phyloP scores from a whole-genome alignment of 495 filamentous ascomycete species.

The Hypoxylon lienhwacheense region DNA sequence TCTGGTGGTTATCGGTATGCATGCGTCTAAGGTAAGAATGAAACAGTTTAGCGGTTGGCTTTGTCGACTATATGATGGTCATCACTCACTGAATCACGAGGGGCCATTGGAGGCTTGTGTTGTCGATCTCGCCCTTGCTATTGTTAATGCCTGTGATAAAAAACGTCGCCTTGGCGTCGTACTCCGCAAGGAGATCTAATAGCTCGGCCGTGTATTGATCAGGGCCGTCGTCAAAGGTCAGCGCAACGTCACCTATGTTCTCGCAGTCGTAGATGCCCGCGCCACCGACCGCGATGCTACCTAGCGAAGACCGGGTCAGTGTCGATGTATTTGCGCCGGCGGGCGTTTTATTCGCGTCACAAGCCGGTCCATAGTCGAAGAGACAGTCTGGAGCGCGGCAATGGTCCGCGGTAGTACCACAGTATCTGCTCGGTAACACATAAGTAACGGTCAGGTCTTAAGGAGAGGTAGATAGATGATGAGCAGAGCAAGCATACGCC shows the following conservation, averaged over 20 bases:
- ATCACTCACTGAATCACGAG: slow-evolving; percentile 32
- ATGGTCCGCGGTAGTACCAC: slow-evolving; percentile 56
- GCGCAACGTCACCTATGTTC: slow-evolving; percentile 58
- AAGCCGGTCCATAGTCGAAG: slow-evolving; percentile 57
- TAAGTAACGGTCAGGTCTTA: neutral
- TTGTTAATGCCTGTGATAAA: slow-evolving; percentile 70
- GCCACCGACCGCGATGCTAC: slow-evolving; percentile 53
- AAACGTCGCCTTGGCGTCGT: slow-evolving; percentile 68
- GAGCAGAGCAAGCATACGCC: slow-evolving; percentile 41
- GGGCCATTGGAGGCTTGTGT: slow-evolving; percentile 33
- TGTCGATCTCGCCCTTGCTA: slow-evolving; percentile 59
- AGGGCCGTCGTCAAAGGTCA: slow-evolving; percentile 73
- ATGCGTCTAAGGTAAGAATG: slow-evolving; percentile 52
- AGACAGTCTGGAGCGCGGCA: slow-evolving; percentile 63
- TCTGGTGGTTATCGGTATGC: slow-evolving; percentile 64
- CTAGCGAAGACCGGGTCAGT: slow-evolving; percentile 52
- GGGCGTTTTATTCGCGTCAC: slow-evolving; percentile 58
- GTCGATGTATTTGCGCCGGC: slow-evolving; percentile 56
- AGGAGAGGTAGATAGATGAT: too few species aligned
- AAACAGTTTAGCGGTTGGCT: neutral
- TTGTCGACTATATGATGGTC: neutral
- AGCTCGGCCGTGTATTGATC: slow-evolving; percentile 64
- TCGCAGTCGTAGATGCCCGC: slow-evolving; percentile 61
- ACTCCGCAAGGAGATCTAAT: slow-evolving; percentile 65
- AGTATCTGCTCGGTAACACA: slow-evolving; percentile 46